Conservation (phyloP, 352 stramenopile species). For the Globisporangium cystogenes region DNA sequence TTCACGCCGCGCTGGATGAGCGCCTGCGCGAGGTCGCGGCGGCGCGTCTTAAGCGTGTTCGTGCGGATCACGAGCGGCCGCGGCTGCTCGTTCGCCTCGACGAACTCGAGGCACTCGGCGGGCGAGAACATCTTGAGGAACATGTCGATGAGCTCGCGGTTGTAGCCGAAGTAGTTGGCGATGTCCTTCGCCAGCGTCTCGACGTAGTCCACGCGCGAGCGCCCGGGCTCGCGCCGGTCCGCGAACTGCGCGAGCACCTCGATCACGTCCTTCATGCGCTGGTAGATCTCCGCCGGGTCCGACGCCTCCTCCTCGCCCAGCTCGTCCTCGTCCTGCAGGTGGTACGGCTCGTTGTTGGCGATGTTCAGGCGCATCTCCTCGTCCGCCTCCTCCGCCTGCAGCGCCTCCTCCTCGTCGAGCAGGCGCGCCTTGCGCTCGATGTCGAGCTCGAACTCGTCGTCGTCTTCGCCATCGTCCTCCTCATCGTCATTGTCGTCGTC, state of each 20-base stretch:
- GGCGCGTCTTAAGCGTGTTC: conserved; percentile 99
- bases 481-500: conserved; percentile 52
- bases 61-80: conserved; percentile 97
- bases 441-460: conserved; percentile 74
- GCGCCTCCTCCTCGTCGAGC: conserved; percentile 69
- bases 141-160: conserved; percentile 97
- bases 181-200: conserved; percentile 91
- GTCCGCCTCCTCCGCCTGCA: conserved; percentile 66
- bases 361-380: conserved; percentile 88
- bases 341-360: conserved; percentile 77
- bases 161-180: conserved; percentile 97
- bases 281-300: conserved; percentile 85
- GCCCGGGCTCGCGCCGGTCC: conserved; percentile 85
- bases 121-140: conserved; percentile 97
- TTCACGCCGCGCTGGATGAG: conserved; percentile 99
- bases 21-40: conserved; percentile 96
- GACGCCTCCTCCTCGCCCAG: conserved; percentile 52
- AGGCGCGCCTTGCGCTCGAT: conserved; percentile 84
- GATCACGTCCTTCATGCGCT: conserved; percentile 93
- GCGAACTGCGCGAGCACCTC: conserved; percentile 96
- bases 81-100: conserved; percentile 97
- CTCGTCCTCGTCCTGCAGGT: conserved; percentile 77
- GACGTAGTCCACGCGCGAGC: conserved; percentile 94
- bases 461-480: conserved; percentile 26
- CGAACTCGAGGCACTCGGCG: conserved; percentile 97